Evolutionary conservation across 257 asterid genomes (phyloP).

Genomic region (Lycium ferocissimum): DNA sequence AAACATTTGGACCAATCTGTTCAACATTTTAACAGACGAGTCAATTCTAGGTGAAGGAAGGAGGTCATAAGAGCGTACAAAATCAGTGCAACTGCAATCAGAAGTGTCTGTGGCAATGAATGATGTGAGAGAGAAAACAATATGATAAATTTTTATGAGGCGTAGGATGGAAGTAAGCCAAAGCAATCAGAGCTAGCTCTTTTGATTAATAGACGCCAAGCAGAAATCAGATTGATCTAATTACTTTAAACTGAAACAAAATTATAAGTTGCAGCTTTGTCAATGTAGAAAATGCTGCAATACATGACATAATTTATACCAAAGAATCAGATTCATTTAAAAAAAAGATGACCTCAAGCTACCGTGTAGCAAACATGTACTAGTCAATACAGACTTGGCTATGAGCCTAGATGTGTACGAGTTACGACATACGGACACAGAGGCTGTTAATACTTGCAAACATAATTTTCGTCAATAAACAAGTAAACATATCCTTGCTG

Average conservation of each 20-base stretch:
- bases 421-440: too few relatives aligned
- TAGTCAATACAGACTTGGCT: neutral
- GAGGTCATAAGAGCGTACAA: neutral
- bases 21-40: conserved; percentile 25
- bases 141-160: neutral
- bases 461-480: neutral
- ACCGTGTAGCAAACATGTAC: neutral
- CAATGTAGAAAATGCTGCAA: neutral
- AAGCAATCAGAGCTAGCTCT: neutral
- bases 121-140: conserved; percentile 4
- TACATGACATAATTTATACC: neutral
- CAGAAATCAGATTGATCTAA: conserved; percentile 10
- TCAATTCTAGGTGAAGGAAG: conserved; percentile 23
- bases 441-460: too few relatives aligned
- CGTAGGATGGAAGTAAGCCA: neutral
- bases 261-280: neutral
- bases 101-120: neutral
- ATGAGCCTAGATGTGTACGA: neutral
- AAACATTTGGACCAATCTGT: conserved; percentile 91
- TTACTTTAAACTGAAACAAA: neutral
- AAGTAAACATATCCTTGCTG: neutral
- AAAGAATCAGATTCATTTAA: conserved; percentile 8
- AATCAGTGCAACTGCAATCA: neutral
- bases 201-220: neutral
- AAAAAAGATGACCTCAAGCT: neutral